Evolutionary conservation across 2,329 filamentous ascomycete species (phyloP).

Genomic region (Talaromyces marneffei): DNA sequence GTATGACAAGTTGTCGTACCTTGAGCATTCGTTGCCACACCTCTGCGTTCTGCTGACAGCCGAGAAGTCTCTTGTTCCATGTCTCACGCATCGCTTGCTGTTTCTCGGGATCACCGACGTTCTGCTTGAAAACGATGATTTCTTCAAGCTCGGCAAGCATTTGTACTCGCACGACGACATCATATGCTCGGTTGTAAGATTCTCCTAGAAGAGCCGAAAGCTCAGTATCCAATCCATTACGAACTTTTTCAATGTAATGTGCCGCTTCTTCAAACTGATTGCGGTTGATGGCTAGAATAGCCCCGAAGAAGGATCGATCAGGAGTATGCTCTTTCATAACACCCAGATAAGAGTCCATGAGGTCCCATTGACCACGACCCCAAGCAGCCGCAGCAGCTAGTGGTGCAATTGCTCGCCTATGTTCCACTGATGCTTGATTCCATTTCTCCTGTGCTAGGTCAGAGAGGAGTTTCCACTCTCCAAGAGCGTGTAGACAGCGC

Average conservation of each 20-base stretch:
- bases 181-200: slow-evolving; percentile 94
- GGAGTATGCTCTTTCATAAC: slow-evolving; percentile 93
- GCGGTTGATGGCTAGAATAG: slow-evolving; percentile 87
- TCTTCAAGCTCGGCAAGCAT: slow-evolving; percentile 99
- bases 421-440: slow-evolving; percentile 80
- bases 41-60: slow-evolving; percentile 94
- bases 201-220: slow-evolving; percentile 94
- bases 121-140: slow-evolving; percentile 96
- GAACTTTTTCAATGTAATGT: slow-evolving; percentile 81
- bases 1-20: slow-evolving; percentile 84
- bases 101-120: slow-evolving; percentile 69
- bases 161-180: slow-evolving; percentile 95
- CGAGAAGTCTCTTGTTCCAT: slow-evolving; percentile 91
- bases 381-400: slow-evolving; percentile 93
- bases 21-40: slow-evolving; percentile 99
- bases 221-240: slow-evolving; percentile 91
- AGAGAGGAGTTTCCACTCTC: slow-evolving; percentile 93
- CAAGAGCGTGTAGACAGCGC: slow-evolving; percentile 92
- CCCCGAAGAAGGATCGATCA: slow-evolving; percentile 94
- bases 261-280: slow-evolving; percentile 92
- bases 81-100: slow-evolving; percentile 86
- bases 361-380: slow-evolving; percentile 93
- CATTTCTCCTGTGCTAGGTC: slow-evolving; percentile 87
- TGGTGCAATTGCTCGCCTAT: slow-evolving; percentile 85
- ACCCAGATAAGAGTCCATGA: slow-evolving; percentile 94